Evolutionary conservation across 495 filamentous ascomycete genomes (phyloP).

Genomic region (Penicillium paxilli): DNA sequence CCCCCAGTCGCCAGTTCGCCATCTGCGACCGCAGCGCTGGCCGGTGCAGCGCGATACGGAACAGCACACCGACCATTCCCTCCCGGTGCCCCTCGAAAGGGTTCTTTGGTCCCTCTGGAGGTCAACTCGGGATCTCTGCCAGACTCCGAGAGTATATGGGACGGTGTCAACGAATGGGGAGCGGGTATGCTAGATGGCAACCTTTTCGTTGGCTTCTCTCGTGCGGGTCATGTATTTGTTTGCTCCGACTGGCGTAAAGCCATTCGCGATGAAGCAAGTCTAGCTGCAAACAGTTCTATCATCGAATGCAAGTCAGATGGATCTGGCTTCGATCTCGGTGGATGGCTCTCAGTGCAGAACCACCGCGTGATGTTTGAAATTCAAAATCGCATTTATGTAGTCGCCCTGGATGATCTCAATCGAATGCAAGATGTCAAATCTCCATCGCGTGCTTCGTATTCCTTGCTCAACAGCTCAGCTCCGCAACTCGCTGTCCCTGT

Average conservation of each 20-base stretch:
- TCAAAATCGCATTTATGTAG: conserved; percentile 38
- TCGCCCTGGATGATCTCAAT: conserved; percentile 35
- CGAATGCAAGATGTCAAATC: conserved; percentile 25
- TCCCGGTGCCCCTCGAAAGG: conserved; percentile 17
- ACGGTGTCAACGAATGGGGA: conserved; percentile 40
- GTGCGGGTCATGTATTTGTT: conserved; percentile 38
- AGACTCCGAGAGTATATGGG: conserved; percentile 27
- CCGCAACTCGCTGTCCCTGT: conserved; percentile 38
- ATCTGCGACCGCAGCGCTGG: conserved; percentile 16
- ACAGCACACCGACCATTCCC: conserved; percentile 11
- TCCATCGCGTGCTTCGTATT: conserved; percentile 33
- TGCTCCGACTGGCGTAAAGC: conserved; percentile 42
- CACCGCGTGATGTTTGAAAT: conserved; percentile 45
- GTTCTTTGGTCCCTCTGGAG: conserved; percentile 25
- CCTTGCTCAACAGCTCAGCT: conserved; percentile 34
- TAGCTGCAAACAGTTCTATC: conserved; percentile 25
- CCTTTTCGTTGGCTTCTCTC: conserved; percentile 40
- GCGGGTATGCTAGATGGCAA: conserved; percentile 37
- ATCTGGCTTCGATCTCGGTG: conserved; percentile 36
- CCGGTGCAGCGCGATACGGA: conserved; percentile 19
- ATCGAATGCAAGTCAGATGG: conserved; percentile 42
- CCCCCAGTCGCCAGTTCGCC: conserved; percentile 17
- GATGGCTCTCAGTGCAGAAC: conserved; percentile 41
- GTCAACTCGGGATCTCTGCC: conserved; percentile 27
- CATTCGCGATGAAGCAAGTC: conserved; percentile 18